Evolutionary conservation across 23 red algal species (phyloP), one percentile per base, ranked within the genome.

Genomic region (Gracilaria gracilis): DNA sequence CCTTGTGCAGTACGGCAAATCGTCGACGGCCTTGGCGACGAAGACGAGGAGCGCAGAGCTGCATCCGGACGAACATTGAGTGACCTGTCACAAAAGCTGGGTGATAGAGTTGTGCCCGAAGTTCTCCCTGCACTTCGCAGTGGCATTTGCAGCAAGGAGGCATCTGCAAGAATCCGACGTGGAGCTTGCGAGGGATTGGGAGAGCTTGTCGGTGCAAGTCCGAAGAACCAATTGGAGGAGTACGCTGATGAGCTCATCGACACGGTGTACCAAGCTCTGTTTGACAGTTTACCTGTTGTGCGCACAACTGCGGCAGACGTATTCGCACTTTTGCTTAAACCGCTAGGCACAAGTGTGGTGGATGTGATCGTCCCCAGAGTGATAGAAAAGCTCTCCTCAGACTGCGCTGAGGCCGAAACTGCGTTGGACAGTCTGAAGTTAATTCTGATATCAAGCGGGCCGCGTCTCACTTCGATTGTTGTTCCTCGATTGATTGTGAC

Each of bases 161-260:
- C 50, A 23, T 88, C 83, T 29, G 94, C 91, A 13, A 74, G 88
- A 29, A 67, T 85, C 28, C 88, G 94, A 67, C 73, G 70, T 13
- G 94, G 94, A 48, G 94, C 94, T 17, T 96, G 94, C 75, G 94
- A 96, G 25, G 94, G 94, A 33, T 75, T 96, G 15, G 66, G 69
- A 31, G 94, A 96, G 62, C 82, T 96, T 33, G 89, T 96, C 23
- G 46, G 40, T 9, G 83, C 94, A 20, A 75, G 75, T 82, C 66
- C 86, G 72, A 75, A 83, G n/a, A 67, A 36, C 34, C 86, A 91
- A 59, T 80, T 96, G 24, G 80, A 82, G 37, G 81, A 66, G 19
- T 54, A 84, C 59, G 57, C 81, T 15, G 47, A 72, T 37, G 78
- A 84, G 20, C 67, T 96, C 7, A 67, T 92, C 17, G 81, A 84